Conservation (phyloP, 2,329 filamentous ascomycete species). For the Colletotrichum sp. region DNA sequence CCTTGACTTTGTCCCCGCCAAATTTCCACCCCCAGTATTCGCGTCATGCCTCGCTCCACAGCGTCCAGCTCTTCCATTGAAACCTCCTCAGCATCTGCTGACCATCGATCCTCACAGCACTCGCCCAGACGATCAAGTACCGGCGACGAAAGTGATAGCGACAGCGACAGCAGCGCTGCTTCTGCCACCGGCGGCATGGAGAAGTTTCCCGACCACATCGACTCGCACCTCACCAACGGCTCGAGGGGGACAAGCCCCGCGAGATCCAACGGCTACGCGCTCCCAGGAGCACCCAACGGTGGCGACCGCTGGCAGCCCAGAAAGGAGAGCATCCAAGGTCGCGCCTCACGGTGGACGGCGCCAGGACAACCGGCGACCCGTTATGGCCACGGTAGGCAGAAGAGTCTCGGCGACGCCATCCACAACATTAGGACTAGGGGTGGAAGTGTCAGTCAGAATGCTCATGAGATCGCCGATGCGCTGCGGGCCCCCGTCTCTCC, state of each 20-base stretch:
- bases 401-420: constrained; percentile 89
- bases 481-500: constrained; percentile 89
- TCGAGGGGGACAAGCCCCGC: constrained; percentile 23
- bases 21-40: background rate
- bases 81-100: constrained; percentile 30
- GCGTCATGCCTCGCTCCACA: constrained; percentile 46
- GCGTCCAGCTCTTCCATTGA: constrained; percentile 32
- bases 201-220: constrained; percentile 63
- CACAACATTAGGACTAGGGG: constrained; percentile 80
- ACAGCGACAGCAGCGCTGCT: constrained; percentile 14
- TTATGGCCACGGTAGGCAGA: constrained; percentile 71
- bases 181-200: constrained; percentile 44
- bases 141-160: constrained; percentile 3
- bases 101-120: constrained; percentile 30
- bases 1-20: constrained; percentile 14
- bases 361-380: constrained; percentile 18
- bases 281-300: constrained; percentile 28
- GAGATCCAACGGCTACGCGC: constrained; percentile 31
- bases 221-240: constrained; percentile 34
- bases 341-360: constrained; percentile 31
- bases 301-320: constrained; percentile 67
- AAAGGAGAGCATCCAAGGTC: constrained; percentile 57
- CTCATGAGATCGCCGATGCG: constrained; percentile 90
- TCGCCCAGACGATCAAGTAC: constrained; percentile 19
- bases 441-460: constrained; percentile 89